Base-by-base conservation (phyloP, 2,329 filamentous ascomycete genomes). In the Alternaria ethzedia region DNA sequence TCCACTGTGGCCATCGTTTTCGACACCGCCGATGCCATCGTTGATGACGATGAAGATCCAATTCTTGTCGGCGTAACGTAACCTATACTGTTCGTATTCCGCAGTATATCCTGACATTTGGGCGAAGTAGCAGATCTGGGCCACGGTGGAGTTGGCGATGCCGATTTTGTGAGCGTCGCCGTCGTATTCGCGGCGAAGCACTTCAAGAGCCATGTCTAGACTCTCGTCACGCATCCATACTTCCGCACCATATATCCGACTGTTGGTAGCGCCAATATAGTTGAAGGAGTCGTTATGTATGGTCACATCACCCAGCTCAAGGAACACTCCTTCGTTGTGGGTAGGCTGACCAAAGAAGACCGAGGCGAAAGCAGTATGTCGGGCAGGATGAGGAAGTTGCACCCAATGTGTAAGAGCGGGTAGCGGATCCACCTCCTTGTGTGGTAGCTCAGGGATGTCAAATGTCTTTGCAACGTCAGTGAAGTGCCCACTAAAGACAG, bases 1-100 rank as follows among this genome's bases (percentile, higher is more conserved):
- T 3, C 72, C 72, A 10, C 41, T 46, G 5, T 20, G 13, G 6
- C 66, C 68, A 11, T 46, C 36, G 10, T 41, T 61, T 3, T 41
- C 52, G 7, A 54, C 15, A 1, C 30, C 56, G 9, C 44, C 58
- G 20, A 69, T 63, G 6, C 62, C 74, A 58, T 76, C 66, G 58
- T 75, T 76, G 52, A 74, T 49, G 9, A 70, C 62, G 12, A 77
- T 28, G 46, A 77, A 70, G 13, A 77, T 76, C 66, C 66, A 76
- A 6, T 55, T 54, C 54, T 67, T 70, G 52, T 67, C 50, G 0
- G 50, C 13, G 15, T 74, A 67, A 36, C 61, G 65, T 9, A 15
- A 21, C 20, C 51, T 17, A 30, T 70, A 64, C 5, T 62, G 56
- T 23, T 61, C 58, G 17, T 67, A 68, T 23, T 63, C 58, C 4